These are phyloP conservation scores for Candida sp. DNA, from an alignment of 1,139 yeast genomes.

Conservation along the genomic window DNA sequence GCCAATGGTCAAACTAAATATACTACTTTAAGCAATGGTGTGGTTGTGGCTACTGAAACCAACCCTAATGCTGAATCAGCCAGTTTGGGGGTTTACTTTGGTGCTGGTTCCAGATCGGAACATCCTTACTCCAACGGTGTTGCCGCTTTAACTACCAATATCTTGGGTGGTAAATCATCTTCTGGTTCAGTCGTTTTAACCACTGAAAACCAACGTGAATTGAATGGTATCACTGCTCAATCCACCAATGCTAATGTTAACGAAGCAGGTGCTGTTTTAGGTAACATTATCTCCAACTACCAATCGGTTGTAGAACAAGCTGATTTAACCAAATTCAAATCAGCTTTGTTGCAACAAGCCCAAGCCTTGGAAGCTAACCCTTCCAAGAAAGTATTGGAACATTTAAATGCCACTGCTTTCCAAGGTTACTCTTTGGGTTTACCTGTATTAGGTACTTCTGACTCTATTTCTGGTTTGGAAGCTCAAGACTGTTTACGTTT, in stretches of 20 bases:
- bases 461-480: slow-evolving; percentile 56
- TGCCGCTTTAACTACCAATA: slow-evolving; percentile 57
- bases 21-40: slow-evolving; percentile 70
- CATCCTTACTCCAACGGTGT: slow-evolving; percentile 80
- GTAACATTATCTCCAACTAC: slow-evolving; percentile 34
- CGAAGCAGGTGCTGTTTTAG: slow-evolving; percentile 40
- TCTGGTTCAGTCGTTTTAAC: slow-evolving; percentile 44
- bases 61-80: slow-evolving; percentile 55
- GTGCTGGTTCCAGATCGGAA: slow-evolving; percentile 78
- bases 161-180: slow-evolving; percentile 39
- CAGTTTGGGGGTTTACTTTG: slow-evolving; percentile 65
- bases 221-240: slow-evolving; percentile 52
- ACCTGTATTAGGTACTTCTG: slow-evolving; percentile 72
- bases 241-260: slow-evolving; percentile 41
- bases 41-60: slow-evolving; percentile 67
- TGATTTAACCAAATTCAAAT: slow-evolving; percentile 31
- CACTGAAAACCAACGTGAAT: slow-evolving; percentile 47
- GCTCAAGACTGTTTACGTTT: slow-evolving; percentile 56
- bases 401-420: slow-evolving; percentile 77
- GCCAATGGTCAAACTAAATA: slow-evolving; percentile 58
- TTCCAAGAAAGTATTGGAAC: slow-evolving; percentile 57
- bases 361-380: slow-evolving; percentile 46
- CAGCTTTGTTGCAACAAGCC: slow-evolving; percentile 36
- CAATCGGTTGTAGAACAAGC: slow-evolving; percentile 26
- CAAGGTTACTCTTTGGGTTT: slow-evolving; percentile 78